A percentile compares a stretch with the other conserved stretches of the same genome.
phyloP scores from a whole-genome alignment of 768 basidiomycete species.

The Termitomyces sp. region DNA sequence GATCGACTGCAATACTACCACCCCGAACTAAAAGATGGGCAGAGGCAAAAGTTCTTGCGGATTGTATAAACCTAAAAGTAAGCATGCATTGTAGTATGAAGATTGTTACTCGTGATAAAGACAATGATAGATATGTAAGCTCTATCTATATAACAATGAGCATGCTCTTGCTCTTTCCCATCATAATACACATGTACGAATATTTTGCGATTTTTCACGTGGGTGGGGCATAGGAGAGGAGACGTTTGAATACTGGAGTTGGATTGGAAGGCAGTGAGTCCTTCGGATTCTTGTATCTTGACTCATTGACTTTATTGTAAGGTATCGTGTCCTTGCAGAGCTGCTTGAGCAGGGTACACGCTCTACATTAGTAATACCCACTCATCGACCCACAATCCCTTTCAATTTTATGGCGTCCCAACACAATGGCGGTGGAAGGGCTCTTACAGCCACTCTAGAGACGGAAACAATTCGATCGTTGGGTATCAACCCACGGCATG shows the following conservation, averaged over 20 bases:
- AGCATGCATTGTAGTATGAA: background rate
- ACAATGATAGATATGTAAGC: slow-evolving; percentile 65
- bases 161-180: slow-evolving; percentile 74
- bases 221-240: slow-evolving; percentile 97
- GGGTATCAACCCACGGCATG: slow-evolving; percentile 74
- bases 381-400: slow-evolving; percentile 41
- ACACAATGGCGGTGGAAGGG: slow-evolving; percentile 6
- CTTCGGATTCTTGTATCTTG: background rate
- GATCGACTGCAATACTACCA: slow-evolving; percentile 77
- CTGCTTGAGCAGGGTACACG: slow-evolving; percentile 78
- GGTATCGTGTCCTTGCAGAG: slow-evolving; percentile 88
- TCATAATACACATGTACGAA: slow-evolving; percentile 79
- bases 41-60: slow-evolving; percentile 94
- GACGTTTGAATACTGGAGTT: slow-evolving; percentile 97
- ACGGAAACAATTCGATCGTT: slow-evolving; percentile 54
- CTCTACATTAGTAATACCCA: slow-evolving; percentile 56
- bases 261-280: slow-evolving; percentile 86
- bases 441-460: slow-evolving; percentile 28
- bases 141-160: slow-evolving; percentile 90
- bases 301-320: slow-evolving; percentile 21
- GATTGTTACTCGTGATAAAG: background rate
- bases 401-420: slow-evolving; percentile 12
- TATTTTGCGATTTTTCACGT: slow-evolving; percentile 80
- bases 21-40: slow-evolving; percentile 98
- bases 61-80: slow-evolving; percentile 90